Evolutionary conservation across 768 basidiomycete genomes (phyloP).

Genomic region (Punctularia strigosozonata): DNA sequence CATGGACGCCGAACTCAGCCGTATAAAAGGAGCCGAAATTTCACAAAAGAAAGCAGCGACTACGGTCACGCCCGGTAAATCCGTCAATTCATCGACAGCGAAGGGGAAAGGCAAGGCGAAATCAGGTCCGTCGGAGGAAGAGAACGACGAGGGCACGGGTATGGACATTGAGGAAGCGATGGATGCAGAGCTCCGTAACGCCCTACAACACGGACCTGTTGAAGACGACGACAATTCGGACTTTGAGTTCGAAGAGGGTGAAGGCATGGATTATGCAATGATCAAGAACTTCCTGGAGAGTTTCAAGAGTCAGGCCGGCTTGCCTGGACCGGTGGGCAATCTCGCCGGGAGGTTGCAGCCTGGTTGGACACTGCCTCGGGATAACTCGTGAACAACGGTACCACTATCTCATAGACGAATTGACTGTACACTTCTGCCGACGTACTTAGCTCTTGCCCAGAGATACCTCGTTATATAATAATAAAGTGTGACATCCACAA

Average conservation of each 20-base stretch:
- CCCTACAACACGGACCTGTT: slow-evolving; percentile 43
- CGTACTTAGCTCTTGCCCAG: too few species aligned
- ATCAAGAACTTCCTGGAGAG: slow-evolving; percentile 98
- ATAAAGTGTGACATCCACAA: background rate
- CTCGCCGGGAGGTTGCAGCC: slow-evolving; percentile 76
- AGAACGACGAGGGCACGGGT: slow-evolving; percentile 35
- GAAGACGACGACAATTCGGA: slow-evolving; percentile 41
- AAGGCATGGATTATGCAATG: slow-evolving; percentile 71
- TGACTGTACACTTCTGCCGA: too few species aligned
- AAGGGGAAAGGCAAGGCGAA: slow-evolving; percentile 36
- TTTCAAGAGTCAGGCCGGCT: slow-evolving; percentile 83
- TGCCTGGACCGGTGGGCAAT: slow-evolving; percentile 86
- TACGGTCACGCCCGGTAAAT: slow-evolving; percentile 24
- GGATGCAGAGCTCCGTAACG: slow-evolving; percentile 72
- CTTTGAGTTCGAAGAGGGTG: slow-evolving; percentile 31
- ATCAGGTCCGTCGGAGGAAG: slow-evolving; percentile 20
- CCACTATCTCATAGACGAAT: too few species aligned
- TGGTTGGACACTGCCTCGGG: slow-evolving; percentile 64
- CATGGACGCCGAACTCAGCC: slow-evolving; percentile 74
- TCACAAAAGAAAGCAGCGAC: too few species aligned
- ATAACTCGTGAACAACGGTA: too few species aligned
- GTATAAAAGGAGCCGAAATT: background rate
- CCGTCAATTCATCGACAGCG: slow-evolving; percentile 5
- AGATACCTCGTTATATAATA: too few species aligned
- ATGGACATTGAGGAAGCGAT: slow-evolving; percentile 74